Conservation (phyloP, 2,329 filamentous ascomycete genomes). For the Diaporthe amygdali region DNA sequence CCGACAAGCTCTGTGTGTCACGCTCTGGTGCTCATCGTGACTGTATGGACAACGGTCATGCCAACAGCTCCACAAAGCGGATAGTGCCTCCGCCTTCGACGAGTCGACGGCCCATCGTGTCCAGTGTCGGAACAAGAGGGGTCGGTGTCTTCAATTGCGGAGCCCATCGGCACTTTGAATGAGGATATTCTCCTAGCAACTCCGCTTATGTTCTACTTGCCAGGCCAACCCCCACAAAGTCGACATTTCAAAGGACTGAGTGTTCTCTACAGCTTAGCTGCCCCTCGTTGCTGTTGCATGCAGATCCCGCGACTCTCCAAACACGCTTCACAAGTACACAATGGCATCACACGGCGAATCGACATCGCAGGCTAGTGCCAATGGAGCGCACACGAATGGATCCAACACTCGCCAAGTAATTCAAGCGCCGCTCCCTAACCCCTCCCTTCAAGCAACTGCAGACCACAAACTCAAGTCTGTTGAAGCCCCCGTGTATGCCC, state of each 20-base stretch:
- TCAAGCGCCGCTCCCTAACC: slow-evolving; percentile 46
- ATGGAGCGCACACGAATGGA: background rate
- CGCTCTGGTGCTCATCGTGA: background rate
- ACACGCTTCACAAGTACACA: background rate
- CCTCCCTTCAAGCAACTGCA: slow-evolving; percentile 63
- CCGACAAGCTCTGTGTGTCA: background rate
- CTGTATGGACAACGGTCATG: background rate
- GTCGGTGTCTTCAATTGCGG: background rate
- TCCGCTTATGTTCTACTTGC: background rate
- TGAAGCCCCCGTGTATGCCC: slow-evolving; percentile 61
- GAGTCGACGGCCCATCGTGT: background rate
- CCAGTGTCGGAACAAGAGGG: background rate
- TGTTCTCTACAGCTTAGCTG: background rate
- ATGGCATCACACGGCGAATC: background rate
- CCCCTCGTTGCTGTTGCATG: background rate
- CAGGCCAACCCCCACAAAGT: background rate
- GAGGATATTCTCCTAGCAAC: background rate
- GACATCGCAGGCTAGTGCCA: background rate
- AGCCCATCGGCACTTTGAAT: background rate
- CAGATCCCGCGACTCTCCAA: background rate
- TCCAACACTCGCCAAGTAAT: slow-evolving; percentile 11
- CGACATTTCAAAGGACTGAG: background rate
- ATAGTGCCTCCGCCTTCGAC: background rate
- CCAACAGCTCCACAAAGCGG: background rate
- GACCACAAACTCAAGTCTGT: slow-evolving; percentile 63